These are phyloP conservation scores for Yamadazyma sp. DNA, from an alignment of 1,139 yeast species.

Conservation along the genomic window DNA sequence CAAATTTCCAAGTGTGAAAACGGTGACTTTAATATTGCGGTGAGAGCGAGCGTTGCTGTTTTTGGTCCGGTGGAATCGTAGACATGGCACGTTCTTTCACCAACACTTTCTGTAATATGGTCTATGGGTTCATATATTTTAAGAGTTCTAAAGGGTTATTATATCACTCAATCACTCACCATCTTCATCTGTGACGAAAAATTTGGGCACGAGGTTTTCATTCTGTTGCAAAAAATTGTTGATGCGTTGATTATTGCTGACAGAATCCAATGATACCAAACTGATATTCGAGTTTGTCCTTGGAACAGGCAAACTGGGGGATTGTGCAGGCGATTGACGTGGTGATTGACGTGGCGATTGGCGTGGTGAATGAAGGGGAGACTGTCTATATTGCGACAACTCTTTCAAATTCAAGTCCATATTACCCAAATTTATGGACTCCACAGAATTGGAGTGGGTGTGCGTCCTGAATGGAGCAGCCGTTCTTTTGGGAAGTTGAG, in stretches of 20 bases:
- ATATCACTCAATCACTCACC: constrained; percentile 1
- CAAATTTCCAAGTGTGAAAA: neutral
- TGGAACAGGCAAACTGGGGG: neutral
- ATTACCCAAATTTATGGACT: constrained; percentile 6
- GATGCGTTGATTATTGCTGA: constrained; percentile 11
- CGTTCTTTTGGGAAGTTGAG: neutral
- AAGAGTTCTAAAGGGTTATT: neutral
- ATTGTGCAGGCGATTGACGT: constrained; percentile 3
- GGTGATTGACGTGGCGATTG: neutral
- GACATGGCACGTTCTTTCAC: too few species aligned
- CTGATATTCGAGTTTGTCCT: constrained; percentile 6
- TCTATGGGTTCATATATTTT: too few species aligned
- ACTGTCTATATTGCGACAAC: neutral
- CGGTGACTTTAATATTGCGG: neutral
- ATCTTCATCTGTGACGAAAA: constrained; percentile 18
- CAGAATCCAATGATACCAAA: constrained; percentile 13
- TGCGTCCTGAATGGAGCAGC: constrained; percentile 1
- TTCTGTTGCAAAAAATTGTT: constrained; percentile 18
- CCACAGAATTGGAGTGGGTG: constrained; percentile 7
- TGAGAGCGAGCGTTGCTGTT: neutral
- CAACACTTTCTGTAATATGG: too few species aligned
- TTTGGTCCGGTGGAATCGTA: neutral
- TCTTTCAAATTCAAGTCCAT: constrained; percentile 7
- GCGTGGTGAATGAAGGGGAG: neutral
- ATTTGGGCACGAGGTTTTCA: constrained; percentile 16